These are phyloP conservation scores for Aquilaria agallochum DNA, from an alignment of 441 rosid species.

Conservation along the genomic window DNA sequence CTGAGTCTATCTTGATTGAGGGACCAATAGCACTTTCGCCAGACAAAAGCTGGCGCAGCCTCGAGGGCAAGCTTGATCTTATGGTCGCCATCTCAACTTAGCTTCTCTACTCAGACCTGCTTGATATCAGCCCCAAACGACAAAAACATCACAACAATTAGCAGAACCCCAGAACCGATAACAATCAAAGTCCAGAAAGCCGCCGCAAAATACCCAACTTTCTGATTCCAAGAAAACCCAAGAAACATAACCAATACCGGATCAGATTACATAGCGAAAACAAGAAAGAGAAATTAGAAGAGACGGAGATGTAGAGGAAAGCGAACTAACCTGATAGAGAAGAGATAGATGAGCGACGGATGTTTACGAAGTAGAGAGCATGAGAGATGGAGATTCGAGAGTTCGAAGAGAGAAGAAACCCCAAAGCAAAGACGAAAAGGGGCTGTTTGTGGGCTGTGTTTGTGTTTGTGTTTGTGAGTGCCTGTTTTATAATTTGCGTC, in stretches of 20 bases:
- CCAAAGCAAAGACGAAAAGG: conserved; percentile 21
- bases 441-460: conserved; percentile 9
- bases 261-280: conserved; percentile 22
- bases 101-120: conserved; percentile 39
- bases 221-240: conserved; percentile 10
- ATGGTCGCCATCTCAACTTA: conserved; percentile 65
- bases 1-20: conserved; percentile 78
- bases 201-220: background rate
- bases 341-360: conserved; percentile 23
- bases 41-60: conserved; percentile 87
- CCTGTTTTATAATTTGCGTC: background rate
- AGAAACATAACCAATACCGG: conserved; percentile 20
- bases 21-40: conserved; percentile 84
- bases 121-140: background rate
- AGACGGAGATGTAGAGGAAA: background rate
- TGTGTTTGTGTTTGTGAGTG: conserved; percentile 3
- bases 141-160: no score
- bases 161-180: background rate
- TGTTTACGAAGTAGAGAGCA: conserved; percentile 26
- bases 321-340: conserved; percentile 24
- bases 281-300: background rate
- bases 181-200: background rate
- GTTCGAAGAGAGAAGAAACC: conserved; percentile 28
- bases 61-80: conserved; percentile 91
- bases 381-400: background rate